phyloP scores from a whole-genome alignment of 495 filamentous ascomycete genomes.

The Aspergillus sclerotioniger region DNA sequence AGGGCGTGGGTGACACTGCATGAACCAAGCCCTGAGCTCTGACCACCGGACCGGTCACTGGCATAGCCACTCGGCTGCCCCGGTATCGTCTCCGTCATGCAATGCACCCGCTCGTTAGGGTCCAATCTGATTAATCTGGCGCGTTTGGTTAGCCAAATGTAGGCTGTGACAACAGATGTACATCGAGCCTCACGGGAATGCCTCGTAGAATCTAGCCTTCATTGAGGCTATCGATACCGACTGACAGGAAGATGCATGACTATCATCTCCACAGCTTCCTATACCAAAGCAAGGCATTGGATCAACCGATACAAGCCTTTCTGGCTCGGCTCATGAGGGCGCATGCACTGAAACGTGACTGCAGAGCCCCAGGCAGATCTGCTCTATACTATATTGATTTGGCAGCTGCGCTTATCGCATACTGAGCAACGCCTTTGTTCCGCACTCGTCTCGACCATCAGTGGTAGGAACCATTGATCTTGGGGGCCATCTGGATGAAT shows the following conservation, averaged over 20 bases:
- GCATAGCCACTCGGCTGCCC: constrained; percentile 3
- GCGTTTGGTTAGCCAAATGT: background rate
- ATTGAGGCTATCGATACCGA: background rate
- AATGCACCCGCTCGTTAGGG: background rate
- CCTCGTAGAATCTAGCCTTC: background rate
- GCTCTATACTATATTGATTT: constrained; percentile 22
- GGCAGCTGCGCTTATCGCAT: constrained; percentile 16
- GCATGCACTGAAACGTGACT: constrained; percentile 29
- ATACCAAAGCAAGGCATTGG: background rate
- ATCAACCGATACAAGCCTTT: background rate
- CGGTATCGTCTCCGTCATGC: background rate
- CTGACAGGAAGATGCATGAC: background rate
- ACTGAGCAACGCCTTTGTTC: constrained; percentile 21
- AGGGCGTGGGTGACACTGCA: background rate
- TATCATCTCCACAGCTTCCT: background rate
- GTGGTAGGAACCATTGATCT: background rate
- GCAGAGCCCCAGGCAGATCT: constrained; percentile 21
- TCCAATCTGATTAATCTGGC: background rate
- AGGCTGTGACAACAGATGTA: background rate
- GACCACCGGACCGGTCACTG: background rate
- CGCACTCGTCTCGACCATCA: constrained; percentile 20
- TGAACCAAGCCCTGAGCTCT: background rate
- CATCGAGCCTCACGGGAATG: background rate
- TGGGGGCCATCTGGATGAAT: background rate
- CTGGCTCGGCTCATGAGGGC: background rate